A percentile compares a stretch with the other conserved stretches of the same genome.
Evolutionary conservation across 345 rosid genomes (phyloP).

Genomic region (Aegle marmelos): DNA sequence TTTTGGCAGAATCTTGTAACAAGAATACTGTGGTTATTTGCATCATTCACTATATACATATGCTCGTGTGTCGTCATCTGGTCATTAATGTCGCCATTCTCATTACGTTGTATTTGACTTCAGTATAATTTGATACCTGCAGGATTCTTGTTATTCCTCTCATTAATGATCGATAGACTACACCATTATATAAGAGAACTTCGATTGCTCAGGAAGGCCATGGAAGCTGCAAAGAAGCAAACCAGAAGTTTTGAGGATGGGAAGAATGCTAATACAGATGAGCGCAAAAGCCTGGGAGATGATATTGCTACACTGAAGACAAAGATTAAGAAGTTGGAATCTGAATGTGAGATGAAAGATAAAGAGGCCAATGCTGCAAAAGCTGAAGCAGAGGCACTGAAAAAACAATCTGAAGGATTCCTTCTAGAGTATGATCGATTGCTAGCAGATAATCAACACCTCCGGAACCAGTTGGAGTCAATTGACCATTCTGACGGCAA

Average conservation of each 20-base stretch:
- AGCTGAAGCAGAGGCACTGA: slow-evolving; percentile 58
- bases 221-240: slow-evolving; percentile 76
- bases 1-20: not conserved
- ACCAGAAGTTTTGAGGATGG: slow-evolving; percentile 56
- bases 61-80: not conserved
- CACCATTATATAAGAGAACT: slow-evolving; percentile 90
- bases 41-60: not conserved
- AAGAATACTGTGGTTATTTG: not conserved
- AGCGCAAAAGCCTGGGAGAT: slow-evolving; percentile 44
- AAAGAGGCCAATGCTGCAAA: slow-evolving; percentile 55
- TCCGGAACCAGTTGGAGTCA: slow-evolving; percentile 61
- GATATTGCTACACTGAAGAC: slow-evolving; percentile 41
- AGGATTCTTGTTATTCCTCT: slow-evolving; percentile 78
- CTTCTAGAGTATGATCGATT: slow-evolving; percentile 67
- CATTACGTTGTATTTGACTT: not conserved
- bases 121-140: slow-evolving; percentile 6
- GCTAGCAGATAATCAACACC: slow-evolving; percentile 71
- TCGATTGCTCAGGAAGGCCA: slow-evolving; percentile 63
- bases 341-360: slow-evolving; percentile 44
- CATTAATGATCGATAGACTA: slow-evolving; percentile 80
- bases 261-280: slow-evolving; percentile 41
- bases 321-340: slow-evolving; percentile 50
- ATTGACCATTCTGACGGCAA: slow-evolving; percentile 51
- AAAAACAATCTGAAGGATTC: slow-evolving; percentile 71
- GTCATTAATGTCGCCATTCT: not conserved